phyloP scores from a whole-genome alignment of 768 basidiomycete species.

The Daedaleopsis sinensis region DNA sequence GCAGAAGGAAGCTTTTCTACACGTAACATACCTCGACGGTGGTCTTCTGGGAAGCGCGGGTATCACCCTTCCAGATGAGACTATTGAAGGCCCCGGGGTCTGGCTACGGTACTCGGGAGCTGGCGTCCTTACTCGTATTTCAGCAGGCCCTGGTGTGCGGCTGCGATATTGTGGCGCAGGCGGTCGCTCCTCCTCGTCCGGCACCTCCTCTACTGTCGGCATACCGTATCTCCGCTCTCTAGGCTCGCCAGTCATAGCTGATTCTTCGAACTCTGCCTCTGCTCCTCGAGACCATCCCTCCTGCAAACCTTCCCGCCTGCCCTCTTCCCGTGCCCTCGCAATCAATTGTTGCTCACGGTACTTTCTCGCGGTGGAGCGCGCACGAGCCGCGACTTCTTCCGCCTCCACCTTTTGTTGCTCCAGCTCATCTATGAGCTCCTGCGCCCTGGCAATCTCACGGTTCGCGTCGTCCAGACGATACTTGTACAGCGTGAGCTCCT shows the following conservation, averaged over 20 bases:
- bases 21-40: conserved; percentile 18
- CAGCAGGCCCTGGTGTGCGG: not conserved
- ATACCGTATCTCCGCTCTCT: conserved; percentile 1
- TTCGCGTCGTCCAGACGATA: conserved; percentile 65
- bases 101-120: conserved; percentile 12
- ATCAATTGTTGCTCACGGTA: conserved; percentile 57
- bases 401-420: conserved; percentile 61
- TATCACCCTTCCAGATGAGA: not conserved
- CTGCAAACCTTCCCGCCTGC: conserved; percentile 59
- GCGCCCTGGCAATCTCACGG: conserved; percentile 68
- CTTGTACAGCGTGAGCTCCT: conserved; percentile 65
- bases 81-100: conserved; percentile 10
- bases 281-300: conserved; percentile 56
- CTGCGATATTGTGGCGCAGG: not conserved
- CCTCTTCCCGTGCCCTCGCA: conserved; percentile 63
- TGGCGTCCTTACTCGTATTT: conserved; percentile 11
- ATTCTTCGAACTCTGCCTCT: conserved; percentile 43
- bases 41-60: conserved; percentile 3
- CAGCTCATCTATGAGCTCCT: conserved; percentile 60
- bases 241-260: conserved; percentile 8
- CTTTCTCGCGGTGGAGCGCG: conserved; percentile 54
- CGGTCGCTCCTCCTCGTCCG: conserved; percentile 20
- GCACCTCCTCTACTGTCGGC: conserved; percentile 3
- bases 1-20: no score
- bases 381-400: conserved; percentile 62